Evolutionary conservation across 768 basidiomycete species (phyloP), one percentile per base, ranked within the genome.

Genomic region (Lentinula detonsa): DNA sequence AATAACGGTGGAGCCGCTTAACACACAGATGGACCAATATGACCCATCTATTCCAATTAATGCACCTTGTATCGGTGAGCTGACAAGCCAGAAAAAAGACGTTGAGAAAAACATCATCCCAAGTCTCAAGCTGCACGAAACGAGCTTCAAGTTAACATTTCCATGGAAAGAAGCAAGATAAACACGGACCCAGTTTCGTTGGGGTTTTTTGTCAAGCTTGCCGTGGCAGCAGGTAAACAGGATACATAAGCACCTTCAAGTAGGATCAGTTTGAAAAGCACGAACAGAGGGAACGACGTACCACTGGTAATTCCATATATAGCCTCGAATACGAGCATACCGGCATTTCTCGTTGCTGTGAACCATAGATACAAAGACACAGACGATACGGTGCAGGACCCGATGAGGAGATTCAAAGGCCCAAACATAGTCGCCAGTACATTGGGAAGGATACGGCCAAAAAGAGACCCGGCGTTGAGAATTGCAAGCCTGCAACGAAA

Each of bases 21-120:
- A 67, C n/a, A 65, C 56, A 11, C 62, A 60, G 28, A 55, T 42
- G 4, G 66, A 55, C 64, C 61, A 63, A 39, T 62, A 66, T 9
- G 58, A 53, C 50, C 58, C 60, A 13, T 55, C 28, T 5, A 57
- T 21, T 0, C 59, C 40, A 21, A 66, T 63, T 6, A 66, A 51
- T 21, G 64, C 65, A 9, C 65, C 65, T 48, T 66, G 65, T 11
- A 66, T 58, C 21, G 65, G 65, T 31, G 65, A 55, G 40, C 65
- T 60, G 35, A 59, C 65, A 9, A 66, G 65, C 65, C 65, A 66
- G 56, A 62, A 64, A 45, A 66, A 66, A 11, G 63, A 62, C 8
- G 65, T 57, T 28, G 50, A 52, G 59, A 64, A 66, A 39, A 64
- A 64, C 40, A 60, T 53, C 65, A 64, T 66, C 31, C 65, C 65